Conservation (phyloP, 768 basidiomycete species). For the Crassisporium funariophilum region DNA sequence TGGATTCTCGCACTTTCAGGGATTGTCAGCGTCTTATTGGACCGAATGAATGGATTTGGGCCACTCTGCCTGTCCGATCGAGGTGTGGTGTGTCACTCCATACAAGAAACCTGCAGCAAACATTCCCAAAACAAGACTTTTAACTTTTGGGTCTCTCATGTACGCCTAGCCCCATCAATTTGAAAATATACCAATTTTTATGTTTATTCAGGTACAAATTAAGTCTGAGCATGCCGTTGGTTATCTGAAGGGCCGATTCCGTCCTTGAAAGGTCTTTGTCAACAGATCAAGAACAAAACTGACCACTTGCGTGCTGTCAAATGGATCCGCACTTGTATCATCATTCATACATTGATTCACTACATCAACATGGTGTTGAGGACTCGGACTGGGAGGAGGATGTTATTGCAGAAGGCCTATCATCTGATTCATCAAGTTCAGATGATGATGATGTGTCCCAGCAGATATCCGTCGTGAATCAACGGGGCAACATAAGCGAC, state of each 20-base stretch:
- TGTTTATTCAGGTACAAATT: background rate
- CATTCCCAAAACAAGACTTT: too few species aligned
- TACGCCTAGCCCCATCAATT: background rate
- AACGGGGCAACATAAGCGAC: too few species aligned
- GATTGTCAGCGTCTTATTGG: constrained; percentile 14
- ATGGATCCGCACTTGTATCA: too few species aligned
- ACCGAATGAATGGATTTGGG: constrained; percentile 17
- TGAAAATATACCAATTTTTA: background rate
- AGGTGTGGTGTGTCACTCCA: background rate
- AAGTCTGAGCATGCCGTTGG: background rate
- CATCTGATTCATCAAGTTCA: too few species aligned
- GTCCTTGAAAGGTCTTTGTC: background rate
- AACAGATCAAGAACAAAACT: too few species aligned
- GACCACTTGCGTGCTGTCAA: too few species aligned
- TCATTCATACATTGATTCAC: too few species aligned
- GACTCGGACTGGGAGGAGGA: too few species aligned
- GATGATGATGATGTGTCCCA: too few species aligned
- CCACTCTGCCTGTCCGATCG: background rate
- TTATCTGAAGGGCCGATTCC: background rate
- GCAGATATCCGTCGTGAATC: too few species aligned
- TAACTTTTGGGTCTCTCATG: background rate
- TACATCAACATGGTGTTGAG: too few species aligned
- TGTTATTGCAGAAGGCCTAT: too few species aligned
- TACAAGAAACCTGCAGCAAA: background rate
- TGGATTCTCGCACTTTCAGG: constrained; percentile 16